These are phyloP conservation scores for Cutaneotrichosporon sp. DNA, from an alignment of 1,284 basidiomycete genomes.

Conservation along the genomic window DNA sequence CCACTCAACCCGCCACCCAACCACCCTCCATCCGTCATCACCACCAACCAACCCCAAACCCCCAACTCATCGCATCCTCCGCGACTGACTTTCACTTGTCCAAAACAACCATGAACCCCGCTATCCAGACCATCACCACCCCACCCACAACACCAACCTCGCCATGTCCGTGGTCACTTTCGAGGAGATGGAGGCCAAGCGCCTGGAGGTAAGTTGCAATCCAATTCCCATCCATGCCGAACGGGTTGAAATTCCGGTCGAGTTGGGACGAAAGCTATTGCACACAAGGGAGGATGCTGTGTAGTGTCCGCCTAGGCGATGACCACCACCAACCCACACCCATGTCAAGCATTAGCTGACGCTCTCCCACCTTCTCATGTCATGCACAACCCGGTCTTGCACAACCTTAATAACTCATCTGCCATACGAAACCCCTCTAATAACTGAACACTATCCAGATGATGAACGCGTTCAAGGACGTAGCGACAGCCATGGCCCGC, in stretches of 20 bases:
- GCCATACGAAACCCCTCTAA: no score
- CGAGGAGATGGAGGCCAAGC: constrained; percentile 47
- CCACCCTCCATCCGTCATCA: background rate
- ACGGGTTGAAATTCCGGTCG: no score
- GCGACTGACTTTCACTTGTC: background rate
- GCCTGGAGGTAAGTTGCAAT: constrained; percentile 39
- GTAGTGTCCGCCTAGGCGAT: no score
- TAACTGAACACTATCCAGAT: no score
- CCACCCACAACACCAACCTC: constrained; percentile 3
- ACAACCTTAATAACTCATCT: background rate
- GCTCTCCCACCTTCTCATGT: no score
- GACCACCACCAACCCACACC: no score
- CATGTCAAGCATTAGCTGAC: no score
- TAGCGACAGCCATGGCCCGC: constrained; percentile 45
- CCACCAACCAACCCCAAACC: background rate
- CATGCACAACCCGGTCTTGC: no score
- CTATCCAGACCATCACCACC: background rate
- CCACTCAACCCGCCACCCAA: no score
- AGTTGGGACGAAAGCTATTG: no score
- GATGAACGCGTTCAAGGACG: constrained; percentile 45
- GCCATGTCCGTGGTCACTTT: constrained; percentile 24
- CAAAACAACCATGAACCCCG: background rate
- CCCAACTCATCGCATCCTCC: background rate
- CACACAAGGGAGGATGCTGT: no score
- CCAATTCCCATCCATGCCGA: no score